Conservation (phyloP, 73 alveolate genomes). For the Loxodes magnus region DNA sequence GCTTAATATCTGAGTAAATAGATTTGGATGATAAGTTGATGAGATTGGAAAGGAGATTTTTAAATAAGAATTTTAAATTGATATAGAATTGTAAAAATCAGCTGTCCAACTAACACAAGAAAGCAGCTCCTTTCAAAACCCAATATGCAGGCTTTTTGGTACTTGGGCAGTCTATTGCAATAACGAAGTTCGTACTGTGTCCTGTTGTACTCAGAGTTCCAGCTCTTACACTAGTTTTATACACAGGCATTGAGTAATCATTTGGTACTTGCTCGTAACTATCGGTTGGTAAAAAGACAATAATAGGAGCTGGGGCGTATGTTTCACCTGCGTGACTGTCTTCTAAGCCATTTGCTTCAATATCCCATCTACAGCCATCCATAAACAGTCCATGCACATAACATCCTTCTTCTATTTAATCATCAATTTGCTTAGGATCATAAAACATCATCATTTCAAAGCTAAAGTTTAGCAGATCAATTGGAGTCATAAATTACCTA, state of each 20-base stretch:
- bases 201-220: slow-evolving; percentile 98
- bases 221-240: slow-evolving; percentile 97
- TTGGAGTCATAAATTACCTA: slow-evolving; percentile 83
- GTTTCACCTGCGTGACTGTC: slow-evolving; percentile 69
- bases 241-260: slow-evolving; percentile 90
- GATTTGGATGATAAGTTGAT: no score
- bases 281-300: slow-evolving; percentile 60
- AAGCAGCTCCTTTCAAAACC: slow-evolving; percentile 99
- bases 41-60: no score
- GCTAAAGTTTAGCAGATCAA: slow-evolving; percentile 84
- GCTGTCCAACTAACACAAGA: slow-evolving; percentile 81
- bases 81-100: slow-evolving; percentile 21
- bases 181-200: slow-evolving; percentile 68
- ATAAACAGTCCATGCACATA: slow-evolving; percentile 96
- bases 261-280: slow-evolving; percentile 38
- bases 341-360: slow-evolving; percentile 53
- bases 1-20: no score
- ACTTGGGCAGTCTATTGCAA: slow-evolving; percentile 69
- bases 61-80: no score
- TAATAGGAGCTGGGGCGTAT: slow-evolving; percentile 66
- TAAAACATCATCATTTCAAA: slow-evolving; percentile 59
- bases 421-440: slow-evolving; percentile 57
- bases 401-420: slow-evolving; percentile 92
- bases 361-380: slow-evolving; percentile 99
- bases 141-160: slow-evolving; percentile 79